A percentile compares a stretch with the other conserved stretches of the same genome.
These are phyloP conservation scores for Aspergillus sp. DNA, from an alignment of 2,329 filamentous ascomycete species.

Conservation along the genomic window DNA sequence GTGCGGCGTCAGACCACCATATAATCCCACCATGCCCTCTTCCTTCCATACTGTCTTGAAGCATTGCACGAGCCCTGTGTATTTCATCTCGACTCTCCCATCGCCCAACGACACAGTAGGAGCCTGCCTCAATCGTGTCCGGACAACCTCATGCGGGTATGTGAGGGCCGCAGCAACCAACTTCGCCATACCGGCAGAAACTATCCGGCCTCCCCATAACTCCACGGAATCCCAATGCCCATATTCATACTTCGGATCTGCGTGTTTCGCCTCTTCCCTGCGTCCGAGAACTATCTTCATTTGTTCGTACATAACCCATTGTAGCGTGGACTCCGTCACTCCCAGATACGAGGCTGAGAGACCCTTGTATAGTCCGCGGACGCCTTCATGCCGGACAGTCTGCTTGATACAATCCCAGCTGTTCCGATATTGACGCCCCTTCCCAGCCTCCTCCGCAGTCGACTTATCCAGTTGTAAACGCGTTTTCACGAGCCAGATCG, in stretches of 20 bases:
- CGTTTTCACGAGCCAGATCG: conserved; percentile 95
- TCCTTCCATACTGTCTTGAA: conserved; percentile 82
- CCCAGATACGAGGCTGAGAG: conserved; percentile 87
- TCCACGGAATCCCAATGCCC: conserved; percentile 66
- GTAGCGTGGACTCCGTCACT: conserved; percentile 79
- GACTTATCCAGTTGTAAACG: conserved; percentile 86
- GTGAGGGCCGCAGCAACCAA: conserved; percentile 74
- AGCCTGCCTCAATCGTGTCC: conserved; percentile 76
- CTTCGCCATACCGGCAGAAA: conserved; percentile 69
- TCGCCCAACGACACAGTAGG: conserved; percentile 69
- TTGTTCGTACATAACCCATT: conserved; percentile 92
- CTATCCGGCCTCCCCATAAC: conserved; percentile 69
- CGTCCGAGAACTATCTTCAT: conserved; percentile 67
- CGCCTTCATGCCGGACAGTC: conserved; percentile 69
- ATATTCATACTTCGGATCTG: conserved; percentile 52
- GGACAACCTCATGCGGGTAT: conserved; percentile 86
- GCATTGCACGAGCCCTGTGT: conserved; percentile 80
- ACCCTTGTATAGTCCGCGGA: conserved; percentile 77
- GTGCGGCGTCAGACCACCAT: conserved; percentile 86
- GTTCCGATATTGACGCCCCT: conserved; percentile 68
- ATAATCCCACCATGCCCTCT: conserved; percentile 76
- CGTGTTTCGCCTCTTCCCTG: conserved; percentile 51
- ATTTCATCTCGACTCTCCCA: conserved; percentile 61
- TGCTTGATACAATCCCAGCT: conserved; percentile 80
- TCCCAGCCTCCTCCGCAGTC: conserved; percentile 54